Base-by-base conservation (phyloP, 1,284 basidiomycete species). In the Polyporus tsugae region DNA sequence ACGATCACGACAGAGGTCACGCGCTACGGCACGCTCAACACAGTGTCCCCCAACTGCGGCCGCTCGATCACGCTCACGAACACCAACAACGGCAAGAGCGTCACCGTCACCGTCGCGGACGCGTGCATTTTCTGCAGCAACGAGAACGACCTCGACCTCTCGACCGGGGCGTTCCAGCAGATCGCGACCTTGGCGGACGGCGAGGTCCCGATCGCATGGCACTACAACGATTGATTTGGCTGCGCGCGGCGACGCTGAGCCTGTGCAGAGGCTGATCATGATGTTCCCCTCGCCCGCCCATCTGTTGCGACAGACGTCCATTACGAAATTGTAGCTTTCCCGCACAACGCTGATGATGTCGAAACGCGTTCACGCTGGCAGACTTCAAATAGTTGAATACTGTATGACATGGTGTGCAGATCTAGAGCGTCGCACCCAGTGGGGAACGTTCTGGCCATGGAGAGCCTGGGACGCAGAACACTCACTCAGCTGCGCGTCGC, bases 71-170 rank as follows among this genome's bases (percentile, higher is more conserved):
- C 78, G 72, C 89, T 97, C 78, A 91, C 83, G 73, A 91, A 93
- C 82, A 71, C 73, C 35, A 72, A 78, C 65, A 91, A 89, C 80
- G 83, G 85, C 70, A 84, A 87, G 78, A 79, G 78, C 22, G 87
- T 93, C 69, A 83, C 80, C 3, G 94, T 90, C 66, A 85, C 83
- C 29, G 84, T 96, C 74, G 91, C 86, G 15, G 95, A 97, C 75
- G 89, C 85, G 35, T 97, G 95, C 86, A 3, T 13, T 22, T 13
- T 11, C n/a, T 52, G 46, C 22, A 3, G 22, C 10, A 25, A 52
- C 46, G 11, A 25, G 22, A 52, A 52, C 22, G 46, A 52, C 22
- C 46, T 52, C 22, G 46, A 52, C 46, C 46, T 52, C 46, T 52
- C 46, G 0, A 25, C 11, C 46, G 46, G 46, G 10, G 46, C 46